A percentile compares a stretch with the other conserved stretches of the same genome.
These are phyloP conservation scores for Pseudogymnoascus sp. DNA, from an alignment of 2,329 filamentous ascomycete genomes.

Conservation along the genomic window DNA sequence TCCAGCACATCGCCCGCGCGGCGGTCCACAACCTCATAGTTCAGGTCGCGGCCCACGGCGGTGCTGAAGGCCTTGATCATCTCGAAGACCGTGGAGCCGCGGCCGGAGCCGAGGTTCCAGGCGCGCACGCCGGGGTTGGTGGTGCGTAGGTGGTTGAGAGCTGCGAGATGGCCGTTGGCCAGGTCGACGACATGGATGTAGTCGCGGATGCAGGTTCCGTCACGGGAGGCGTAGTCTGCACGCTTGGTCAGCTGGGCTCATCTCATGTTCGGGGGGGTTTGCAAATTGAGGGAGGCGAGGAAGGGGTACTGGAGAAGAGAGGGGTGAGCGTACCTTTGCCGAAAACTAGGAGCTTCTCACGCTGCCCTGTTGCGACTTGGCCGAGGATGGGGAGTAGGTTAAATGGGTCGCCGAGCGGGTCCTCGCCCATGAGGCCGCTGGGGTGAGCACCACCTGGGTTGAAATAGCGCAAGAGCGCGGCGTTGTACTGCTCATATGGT, in stretches of 20 bases:
- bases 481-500: slow-evolving; percentile 78
- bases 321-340: slow-evolving; percentile 62
- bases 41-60: slow-evolving; percentile 76
- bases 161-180: slow-evolving; percentile 75
- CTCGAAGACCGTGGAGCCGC: slow-evolving; percentile 91
- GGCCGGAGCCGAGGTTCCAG: slow-evolving; percentile 94
- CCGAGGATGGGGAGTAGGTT: slow-evolving; percentile 91
- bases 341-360: slow-evolving; percentile 89
- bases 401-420: slow-evolving; percentile 90
- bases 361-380: slow-evolving; percentile 90
- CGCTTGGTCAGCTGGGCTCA: slow-evolving; percentile 22
- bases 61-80: slow-evolving; percentile 92
- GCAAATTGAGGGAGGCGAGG: not conserved
- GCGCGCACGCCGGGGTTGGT: slow-evolving; percentile 83
- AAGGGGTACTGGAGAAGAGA: not conserved
- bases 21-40: slow-evolving; percentile 77
- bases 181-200: slow-evolving; percentile 97
- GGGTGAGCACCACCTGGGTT: slow-evolving; percentile 95
- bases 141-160: slow-evolving; percentile 80
- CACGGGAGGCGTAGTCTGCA: slow-evolving; percentile 78
- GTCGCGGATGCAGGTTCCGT: slow-evolving; percentile 91
- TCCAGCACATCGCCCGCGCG: slow-evolving; percentile 87
- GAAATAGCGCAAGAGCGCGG: slow-evolving; percentile 89
- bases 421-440: slow-evolving; percentile 94
- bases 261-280: not conserved